These are phyloP conservation scores for Lomentospora prolificans DNA, from an alignment of 2,329 filamentous ascomycete species.

Conservation along the genomic window DNA sequence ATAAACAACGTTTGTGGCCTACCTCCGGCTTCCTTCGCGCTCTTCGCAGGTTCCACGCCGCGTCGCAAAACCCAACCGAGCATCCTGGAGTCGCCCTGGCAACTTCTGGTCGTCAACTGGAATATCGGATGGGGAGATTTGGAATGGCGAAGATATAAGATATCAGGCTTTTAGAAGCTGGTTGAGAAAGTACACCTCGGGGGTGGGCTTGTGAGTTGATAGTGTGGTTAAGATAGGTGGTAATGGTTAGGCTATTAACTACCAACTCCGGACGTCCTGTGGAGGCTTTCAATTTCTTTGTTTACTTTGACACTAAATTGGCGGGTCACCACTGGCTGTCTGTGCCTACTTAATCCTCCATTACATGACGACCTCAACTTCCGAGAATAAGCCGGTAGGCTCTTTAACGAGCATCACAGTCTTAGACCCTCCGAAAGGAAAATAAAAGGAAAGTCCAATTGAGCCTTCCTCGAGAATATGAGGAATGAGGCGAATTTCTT, in stretches of 20 bases:
- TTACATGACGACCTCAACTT: too few species aligned
- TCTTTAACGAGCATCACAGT: too few species aligned
- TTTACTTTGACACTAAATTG: background rate
- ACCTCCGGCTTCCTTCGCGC: slow-evolving; percentile 12
- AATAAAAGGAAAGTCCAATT: background rate
- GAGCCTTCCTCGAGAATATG: too few species aligned
- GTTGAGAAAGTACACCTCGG: too few species aligned
- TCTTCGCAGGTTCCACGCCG: slow-evolving; percentile 29
- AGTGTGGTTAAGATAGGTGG: background rate
- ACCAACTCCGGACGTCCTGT: background rate
- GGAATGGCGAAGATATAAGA: background rate
- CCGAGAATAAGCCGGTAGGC: background rate
- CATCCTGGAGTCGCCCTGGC: too few species aligned
- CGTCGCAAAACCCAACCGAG: slow-evolving; percentile 50
- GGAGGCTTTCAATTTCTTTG: background rate
- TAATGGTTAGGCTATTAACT: background rate
- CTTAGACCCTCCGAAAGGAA: too few species aligned
- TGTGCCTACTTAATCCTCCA: background rate
- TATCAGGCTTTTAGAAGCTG: too few species aligned
- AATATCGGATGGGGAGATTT: background rate
- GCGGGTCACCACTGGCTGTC: background rate
- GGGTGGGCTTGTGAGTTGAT: too few species aligned
- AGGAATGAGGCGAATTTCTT: too few species aligned
- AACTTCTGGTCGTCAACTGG: too few species aligned
- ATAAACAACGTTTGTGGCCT: background rate